Base-by-base conservation (phyloP, 2,329 filamentous ascomycete species). In the Paraphoma chrysanthemicola region DNA sequence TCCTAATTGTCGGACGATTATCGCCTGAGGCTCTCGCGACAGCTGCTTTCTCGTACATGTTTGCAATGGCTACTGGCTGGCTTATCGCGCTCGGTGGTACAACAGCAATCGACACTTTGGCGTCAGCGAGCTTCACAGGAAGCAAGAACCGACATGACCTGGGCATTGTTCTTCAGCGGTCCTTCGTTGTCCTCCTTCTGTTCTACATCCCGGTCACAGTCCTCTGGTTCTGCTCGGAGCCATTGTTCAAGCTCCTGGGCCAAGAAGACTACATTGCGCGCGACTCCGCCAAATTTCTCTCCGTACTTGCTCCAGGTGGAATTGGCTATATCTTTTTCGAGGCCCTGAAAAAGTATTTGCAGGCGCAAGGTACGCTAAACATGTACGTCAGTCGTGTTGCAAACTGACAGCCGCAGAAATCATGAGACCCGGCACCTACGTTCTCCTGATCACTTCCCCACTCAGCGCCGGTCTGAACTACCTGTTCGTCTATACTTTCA, bases 11-110 rank as follows among this genome's bases (percentile, higher is more conserved):
- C 3, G 92, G 92, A 9, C 87, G 91, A 2, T 80, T 92, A 0
- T 93, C 90, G 0, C 89, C 92, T 1, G 90, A 95, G 74, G 88
- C 92, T 1, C 80, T 96, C 6, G 91, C 92, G 0, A 91, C 90
- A 0, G 89, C 91, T 1, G 92, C 92, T 0, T 96, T 96, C 69
- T 91, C 90, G 1, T 94, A 95, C 80, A 96, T 96, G 92, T 96
- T 96, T 66, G 92, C 92, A 52, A 93, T 94, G 90, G 88, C 90
- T 18, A 92, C 91, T 0, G 92, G 88, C 0, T 96, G 92, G 92
- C 84, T 96, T 38, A 90, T 96, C 56, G 92, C 89, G 0, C 84
- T 96, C 4, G 92, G 92, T 29, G 92, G 92, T 7, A 93, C 91
- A 0, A 96, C 91, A 1, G 92, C 92, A 0, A 83, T 96, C 43